Evolutionary conservation across 1,284 basidiomycete genomes (phyloP).

Genomic region (Tylopilus orsonianus): DNA sequence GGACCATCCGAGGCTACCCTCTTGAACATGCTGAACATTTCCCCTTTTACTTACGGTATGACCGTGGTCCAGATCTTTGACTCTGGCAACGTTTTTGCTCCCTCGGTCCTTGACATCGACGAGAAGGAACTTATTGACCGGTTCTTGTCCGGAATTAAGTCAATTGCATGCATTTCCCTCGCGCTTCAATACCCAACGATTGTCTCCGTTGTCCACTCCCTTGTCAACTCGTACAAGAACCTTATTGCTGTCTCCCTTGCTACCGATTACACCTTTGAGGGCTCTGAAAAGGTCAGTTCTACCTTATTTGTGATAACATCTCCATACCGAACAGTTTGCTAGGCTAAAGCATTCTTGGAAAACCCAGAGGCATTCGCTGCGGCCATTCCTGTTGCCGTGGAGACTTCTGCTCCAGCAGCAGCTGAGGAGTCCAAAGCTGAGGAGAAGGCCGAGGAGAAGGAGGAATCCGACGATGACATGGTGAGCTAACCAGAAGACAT

Average conservation of each 20-base stretch:
- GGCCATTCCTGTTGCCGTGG: constrained; percentile 63
- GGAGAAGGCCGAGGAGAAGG: constrained; percentile 51
- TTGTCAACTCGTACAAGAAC: constrained; percentile 99
- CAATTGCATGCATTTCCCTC: constrained; percentile 94
- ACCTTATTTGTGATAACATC: constrained; percentile 39
- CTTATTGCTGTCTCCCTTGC: constrained; percentile 86
- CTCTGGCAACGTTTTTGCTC: constrained; percentile 87
- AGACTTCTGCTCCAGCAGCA: constrained; percentile 45
- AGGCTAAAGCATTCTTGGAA: constrained; percentile 96
- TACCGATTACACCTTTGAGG: constrained; percentile 96
- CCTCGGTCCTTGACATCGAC: constrained; percentile 91
- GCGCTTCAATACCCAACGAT: constrained; percentile 96
- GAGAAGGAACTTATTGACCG: constrained; percentile 89
- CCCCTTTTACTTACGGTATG: constrained; percentile 99
- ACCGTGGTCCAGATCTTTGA: constrained; percentile 93
- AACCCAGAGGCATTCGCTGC: constrained; percentile 96
- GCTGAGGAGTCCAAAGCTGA: constrained; percentile 72
- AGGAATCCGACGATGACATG: constrained; percentile 81
- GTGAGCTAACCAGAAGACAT: constrained; percentile 37
- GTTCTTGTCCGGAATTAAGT: constrained; percentile 92
- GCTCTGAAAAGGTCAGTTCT: constrained; percentile 79
- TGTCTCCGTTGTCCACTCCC: constrained; percentile 89
- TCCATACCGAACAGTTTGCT: constrained; percentile 63
- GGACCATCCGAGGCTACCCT: constrained; percentile 97
- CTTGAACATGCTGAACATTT: constrained; percentile 99